Conservation (phyloP, 805 yeast species). For the Starmerella geochares region DNA sequence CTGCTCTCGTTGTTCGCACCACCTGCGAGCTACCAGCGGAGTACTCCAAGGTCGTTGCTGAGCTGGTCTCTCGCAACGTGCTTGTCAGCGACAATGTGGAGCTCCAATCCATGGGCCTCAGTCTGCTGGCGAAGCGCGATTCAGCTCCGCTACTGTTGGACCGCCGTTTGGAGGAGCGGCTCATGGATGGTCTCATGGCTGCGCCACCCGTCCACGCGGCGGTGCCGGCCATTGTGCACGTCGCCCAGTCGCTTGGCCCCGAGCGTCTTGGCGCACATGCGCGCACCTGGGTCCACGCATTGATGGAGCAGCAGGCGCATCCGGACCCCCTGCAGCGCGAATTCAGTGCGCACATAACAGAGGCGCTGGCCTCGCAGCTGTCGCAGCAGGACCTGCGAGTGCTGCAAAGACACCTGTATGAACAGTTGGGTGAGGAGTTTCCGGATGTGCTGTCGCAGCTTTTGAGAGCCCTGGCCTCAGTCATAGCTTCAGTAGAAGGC, state of each 20-base stretch:
- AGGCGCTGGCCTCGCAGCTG: constrained; percentile 55
- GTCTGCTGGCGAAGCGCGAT: neutral
- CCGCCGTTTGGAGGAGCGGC: constrained; percentile 48
- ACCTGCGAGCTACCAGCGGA: constrained; percentile 63
- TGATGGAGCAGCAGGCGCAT: constrained; percentile 63
- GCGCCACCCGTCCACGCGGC: constrained; percentile 2
- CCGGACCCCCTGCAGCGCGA: constrained; percentile 63
- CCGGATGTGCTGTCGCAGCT: constrained; percentile 90
- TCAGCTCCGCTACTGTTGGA: constrained; percentile 41
- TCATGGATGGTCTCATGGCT: constrained; percentile 65
- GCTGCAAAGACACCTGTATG: constrained; percentile 64
- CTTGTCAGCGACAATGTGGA: constrained; percentile 29
- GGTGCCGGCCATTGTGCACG: constrained; percentile 6
- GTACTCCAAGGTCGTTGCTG: constrained; percentile 47
- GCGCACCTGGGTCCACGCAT: constrained; percentile 40
- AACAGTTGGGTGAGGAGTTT: constrained; percentile 84
- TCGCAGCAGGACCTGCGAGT: constrained; percentile 37
- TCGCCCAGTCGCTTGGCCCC: neutral
- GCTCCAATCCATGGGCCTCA: constrained; percentile 5
- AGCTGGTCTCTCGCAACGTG: constrained; percentile 38
- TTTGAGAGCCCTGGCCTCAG: constrained; percentile 55
- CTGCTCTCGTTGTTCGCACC: constrained; percentile 49
- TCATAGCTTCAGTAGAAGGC: constrained; percentile 35
- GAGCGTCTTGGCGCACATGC: constrained; percentile 32
- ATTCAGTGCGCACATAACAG: constrained; percentile 71